Evolutionary conservation across 768 basidiomycete species (phyloP).

Genomic region (Mycena olivaceomarginata): DNA sequence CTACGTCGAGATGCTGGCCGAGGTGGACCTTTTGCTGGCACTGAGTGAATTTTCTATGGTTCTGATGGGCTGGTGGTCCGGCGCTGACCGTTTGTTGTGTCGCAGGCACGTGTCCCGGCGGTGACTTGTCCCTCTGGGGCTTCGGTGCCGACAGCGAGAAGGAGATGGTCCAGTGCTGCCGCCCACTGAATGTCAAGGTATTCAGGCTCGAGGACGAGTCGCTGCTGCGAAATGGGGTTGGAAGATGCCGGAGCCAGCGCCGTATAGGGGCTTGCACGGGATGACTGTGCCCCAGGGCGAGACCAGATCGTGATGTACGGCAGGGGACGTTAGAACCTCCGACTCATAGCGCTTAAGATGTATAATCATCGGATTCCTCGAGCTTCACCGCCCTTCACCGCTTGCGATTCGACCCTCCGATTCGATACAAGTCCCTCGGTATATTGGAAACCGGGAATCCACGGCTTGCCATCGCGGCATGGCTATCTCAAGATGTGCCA

Average conservation of each 20-base stretch:
- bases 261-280: constrained; percentile 29
- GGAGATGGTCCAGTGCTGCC: constrained; percentile 30
- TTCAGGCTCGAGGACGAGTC: constrained; percentile 30
- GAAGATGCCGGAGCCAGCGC: constrained; percentile 31
- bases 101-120: constrained; percentile 29
- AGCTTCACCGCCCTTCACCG: constrained; percentile 28
- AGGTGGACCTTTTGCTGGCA: constrained; percentile 27
- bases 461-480: constrained; percentile 22
- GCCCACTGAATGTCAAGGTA: constrained; percentile 29
- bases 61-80: constrained; percentile 26
- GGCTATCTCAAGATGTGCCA: constrained; percentile 32
- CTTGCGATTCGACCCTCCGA: constrained; percentile 29
- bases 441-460: constrained; percentile 28
- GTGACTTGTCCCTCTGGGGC: constrained; percentile 31
- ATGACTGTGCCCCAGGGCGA: constrained; percentile 27
- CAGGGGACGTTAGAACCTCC: constrained; percentile 26
- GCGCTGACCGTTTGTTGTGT: constrained; percentile 29
- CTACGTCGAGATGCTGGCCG: constrained; percentile 43
- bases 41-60: constrained; percentile 28
- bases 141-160: constrained; percentile 31
- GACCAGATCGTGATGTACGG: constrained; percentile 30
- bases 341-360: constrained; percentile 30
- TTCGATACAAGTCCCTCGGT: constrained; percentile 28
- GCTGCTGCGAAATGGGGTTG: constrained; percentile 29
- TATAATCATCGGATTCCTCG: constrained; percentile 31